These are phyloP conservation scores for Anthracocystis panici-leucophaei DNA, from an alignment of 1,284 basidiomycete genomes.

Conservation along the genomic window DNA sequence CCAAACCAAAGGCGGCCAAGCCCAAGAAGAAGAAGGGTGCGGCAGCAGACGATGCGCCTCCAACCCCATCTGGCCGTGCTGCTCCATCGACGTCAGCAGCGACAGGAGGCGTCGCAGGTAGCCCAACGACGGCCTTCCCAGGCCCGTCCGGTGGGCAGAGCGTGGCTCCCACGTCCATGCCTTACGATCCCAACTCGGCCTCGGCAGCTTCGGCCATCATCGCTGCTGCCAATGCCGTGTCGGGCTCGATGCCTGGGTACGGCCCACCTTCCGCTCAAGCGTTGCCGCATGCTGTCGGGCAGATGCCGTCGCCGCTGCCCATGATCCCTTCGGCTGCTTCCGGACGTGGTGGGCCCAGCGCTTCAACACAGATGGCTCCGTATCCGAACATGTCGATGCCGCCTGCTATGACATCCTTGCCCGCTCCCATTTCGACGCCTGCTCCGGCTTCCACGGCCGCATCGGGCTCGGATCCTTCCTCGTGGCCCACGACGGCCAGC, in stretches of 20 bases:
- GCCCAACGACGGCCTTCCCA: constrained; percentile 11
- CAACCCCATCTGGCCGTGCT: not conserved
- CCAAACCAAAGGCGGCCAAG: constrained; percentile 43
- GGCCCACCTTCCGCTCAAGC: constrained; percentile 13
- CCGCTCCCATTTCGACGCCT: constrained; percentile 16
- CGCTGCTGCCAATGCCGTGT: constrained; percentile 44
- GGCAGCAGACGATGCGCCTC: constrained; percentile 16
- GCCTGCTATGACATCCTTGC: constrained; percentile 11
- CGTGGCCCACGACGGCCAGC: constrained; percentile 43
- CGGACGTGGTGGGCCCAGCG: constrained; percentile 6
- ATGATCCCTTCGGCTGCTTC: constrained; percentile 32
- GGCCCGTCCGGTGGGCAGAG: constrained; percentile 4
- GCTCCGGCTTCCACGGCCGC: constrained; percentile 7
- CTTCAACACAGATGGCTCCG: not conserved
- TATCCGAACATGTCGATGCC: constrained; percentile 16
- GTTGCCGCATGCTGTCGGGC: constrained; percentile 29
- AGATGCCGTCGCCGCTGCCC: constrained; percentile 31
- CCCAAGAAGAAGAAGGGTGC: constrained; percentile 47
- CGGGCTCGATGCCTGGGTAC: constrained; percentile 40
- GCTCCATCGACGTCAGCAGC: constrained; percentile 2
- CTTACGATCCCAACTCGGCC: constrained; percentile 32
- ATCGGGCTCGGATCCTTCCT: constrained; percentile 28
- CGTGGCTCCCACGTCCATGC: constrained; percentile 6
- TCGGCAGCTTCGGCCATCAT: constrained; percentile 46
- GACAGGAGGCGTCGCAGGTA: not conserved